Percentiles rank a stretch among this genome's conserved stretches.
Conservation (phyloP, 2,329 filamentous ascomycete genomes). For the Aureobasidium pullulans region DNA sequence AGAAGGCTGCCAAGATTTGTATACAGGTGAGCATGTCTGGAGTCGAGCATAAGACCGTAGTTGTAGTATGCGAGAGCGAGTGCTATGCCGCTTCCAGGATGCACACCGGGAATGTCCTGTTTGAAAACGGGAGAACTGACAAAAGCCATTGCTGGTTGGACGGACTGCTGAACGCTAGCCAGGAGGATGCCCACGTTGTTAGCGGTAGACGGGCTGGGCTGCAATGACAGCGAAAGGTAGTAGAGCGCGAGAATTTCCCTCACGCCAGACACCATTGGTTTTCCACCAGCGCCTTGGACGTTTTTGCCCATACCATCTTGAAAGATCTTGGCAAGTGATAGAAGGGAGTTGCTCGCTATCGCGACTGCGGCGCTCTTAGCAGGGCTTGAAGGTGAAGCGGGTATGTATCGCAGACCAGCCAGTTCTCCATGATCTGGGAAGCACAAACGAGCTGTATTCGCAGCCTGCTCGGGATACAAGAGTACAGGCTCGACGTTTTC, state of each 20-base stretch:
- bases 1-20: conserved; percentile 92
- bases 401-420: conserved; percentile 67
- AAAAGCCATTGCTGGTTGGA: conserved; percentile 33
- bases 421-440: conserved; percentile 70
- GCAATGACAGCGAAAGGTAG: conserved; percentile 87
- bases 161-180: conserved; percentile 79
- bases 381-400: conserved; percentile 50
- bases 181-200: conserved; percentile 97
- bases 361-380: conserved; percentile 75
- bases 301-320: conserved; percentile 88
- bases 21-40: conserved; percentile 88
- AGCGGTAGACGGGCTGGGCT: conserved; percentile 92
- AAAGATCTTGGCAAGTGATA: conserved; percentile 95
- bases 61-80: conserved; percentile 91
- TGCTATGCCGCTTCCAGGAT: conserved; percentile 77
- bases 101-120: conserved; percentile 62
- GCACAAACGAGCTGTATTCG: conserved; percentile 73
- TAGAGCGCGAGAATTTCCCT: conserved; percentile 91
- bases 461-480: conserved; percentile 73
- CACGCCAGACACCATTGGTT: conserved; percentile 59
- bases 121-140: conserved; percentile 21
- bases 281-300: conserved; percentile 33
- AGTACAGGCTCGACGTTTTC: conserved; percentile 57
- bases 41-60: conserved; percentile 80
- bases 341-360: conserved; percentile 88